A percentile compares a stretch with the other conserved stretches of the same genome.
These are phyloP conservation scores for Microthyrium microscopicum DNA, from an alignment of 2,329 filamentous ascomycete genomes.

Conservation along the genomic window DNA sequence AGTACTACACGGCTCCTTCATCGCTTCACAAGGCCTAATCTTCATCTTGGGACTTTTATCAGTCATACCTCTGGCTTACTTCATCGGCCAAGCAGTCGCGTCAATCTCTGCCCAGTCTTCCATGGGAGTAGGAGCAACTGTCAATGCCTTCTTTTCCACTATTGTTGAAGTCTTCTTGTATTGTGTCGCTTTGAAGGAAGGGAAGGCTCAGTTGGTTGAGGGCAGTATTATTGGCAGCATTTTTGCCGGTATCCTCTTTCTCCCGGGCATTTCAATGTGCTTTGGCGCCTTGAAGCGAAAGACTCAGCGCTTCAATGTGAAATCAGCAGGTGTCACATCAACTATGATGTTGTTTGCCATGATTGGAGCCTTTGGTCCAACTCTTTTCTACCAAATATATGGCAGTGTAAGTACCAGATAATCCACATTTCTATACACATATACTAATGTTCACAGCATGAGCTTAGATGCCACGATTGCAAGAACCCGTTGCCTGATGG, in stretches of 20 bases:
- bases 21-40: constrained; percentile 73
- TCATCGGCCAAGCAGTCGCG: constrained; percentile 94
- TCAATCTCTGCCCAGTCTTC: constrained; percentile 97
- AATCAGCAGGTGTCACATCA: constrained; percentile 87
- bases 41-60: constrained; percentile 75
- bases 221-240: constrained; percentile 96
- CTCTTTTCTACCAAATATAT: constrained; percentile 96
- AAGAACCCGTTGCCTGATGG: constrained; percentile 37
- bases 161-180: constrained; percentile 96
- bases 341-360: constrained; percentile 96
- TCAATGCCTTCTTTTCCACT: constrained; percentile 97
- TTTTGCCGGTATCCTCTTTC: constrained; percentile 86
- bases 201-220: constrained; percentile 84
- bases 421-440: not conserved
- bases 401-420: constrained; percentile 54
- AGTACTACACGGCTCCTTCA: constrained; percentile 48
- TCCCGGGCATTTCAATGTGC: constrained; percentile 94
- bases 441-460: constrained; percentile 44
- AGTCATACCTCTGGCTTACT: constrained; percentile 93
- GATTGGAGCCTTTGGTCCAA: constrained; percentile 88
- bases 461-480: constrained; percentile 65
- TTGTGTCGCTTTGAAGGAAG: constrained; percentile 81
- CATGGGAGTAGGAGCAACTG: constrained; percentile 91
- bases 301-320: constrained; percentile 94
- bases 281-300: constrained; percentile 96